Evolutionary conservation across 768 basidiomycete species (phyloP).

Genomic region (Cystofilobasidium macerans): DNA sequence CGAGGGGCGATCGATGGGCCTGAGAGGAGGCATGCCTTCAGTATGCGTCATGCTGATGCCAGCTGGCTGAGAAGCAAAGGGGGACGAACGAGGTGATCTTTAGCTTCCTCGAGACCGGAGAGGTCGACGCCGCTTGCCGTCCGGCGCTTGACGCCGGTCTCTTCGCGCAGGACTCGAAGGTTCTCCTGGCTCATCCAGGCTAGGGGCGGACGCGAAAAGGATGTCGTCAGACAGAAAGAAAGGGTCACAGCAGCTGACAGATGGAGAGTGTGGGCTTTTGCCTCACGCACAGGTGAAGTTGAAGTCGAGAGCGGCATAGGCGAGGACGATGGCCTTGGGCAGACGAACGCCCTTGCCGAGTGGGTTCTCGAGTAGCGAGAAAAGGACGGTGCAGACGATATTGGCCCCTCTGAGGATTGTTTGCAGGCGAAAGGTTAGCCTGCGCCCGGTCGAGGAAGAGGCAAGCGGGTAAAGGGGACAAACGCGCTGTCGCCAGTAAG

Average conservation of each 20-base stretch:
- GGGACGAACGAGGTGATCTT: slow-evolving; percentile 52
- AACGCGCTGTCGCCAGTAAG: slow-evolving; percentile 95
- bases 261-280: slow-evolving; percentile 31
- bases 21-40: background rate
- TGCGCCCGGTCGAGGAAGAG: background rate
- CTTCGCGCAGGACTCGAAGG: slow-evolving; percentile 68
- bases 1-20: slow-evolving; percentile 76
- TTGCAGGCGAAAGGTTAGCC: slow-evolving; percentile 15
- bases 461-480: slow-evolving; percentile 38
- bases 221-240: too few relatives aligned
- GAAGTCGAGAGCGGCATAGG: slow-evolving; percentile 88
- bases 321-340: slow-evolving; percentile 73
- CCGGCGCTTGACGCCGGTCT: slow-evolving; percentile 54
- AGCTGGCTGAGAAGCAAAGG: too few relatives aligned
- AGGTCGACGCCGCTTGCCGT: slow-evolving; percentile 47
- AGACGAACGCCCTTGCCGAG: slow-evolving; percentile 46
- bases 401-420: slow-evolving; percentile 60
- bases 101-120: slow-evolving; percentile 63
- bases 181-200: slow-evolving; percentile 72
- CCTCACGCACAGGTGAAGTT: slow-evolving; percentile 68
- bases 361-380: slow-evolving; percentile 65
- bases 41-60: too few relatives aligned
- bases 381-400: slow-evolving; percentile 69
- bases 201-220: slow-evolving; percentile 41
- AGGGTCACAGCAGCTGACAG: too few relatives aligned